Conservation (phyloP, 2,329 filamentous ascomycete genomes). For the Hypoxylon sp. region DNA sequence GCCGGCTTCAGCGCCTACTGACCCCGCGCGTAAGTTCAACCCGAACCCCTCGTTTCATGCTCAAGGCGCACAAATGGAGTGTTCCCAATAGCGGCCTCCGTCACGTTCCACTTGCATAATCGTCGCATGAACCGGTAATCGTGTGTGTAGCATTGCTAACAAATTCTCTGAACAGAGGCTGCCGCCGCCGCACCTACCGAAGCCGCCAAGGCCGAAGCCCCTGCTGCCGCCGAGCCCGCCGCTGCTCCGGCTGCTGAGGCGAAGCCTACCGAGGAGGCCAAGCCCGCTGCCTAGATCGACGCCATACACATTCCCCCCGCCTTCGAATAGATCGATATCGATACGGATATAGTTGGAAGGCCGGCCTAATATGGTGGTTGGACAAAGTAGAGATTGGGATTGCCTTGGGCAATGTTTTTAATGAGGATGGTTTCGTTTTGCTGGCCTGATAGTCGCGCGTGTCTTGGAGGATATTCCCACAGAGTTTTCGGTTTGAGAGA, state of each 20-base stretch:
- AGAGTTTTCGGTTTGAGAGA: conserved; percentile 48
- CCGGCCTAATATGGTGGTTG: conserved; percentile 35
- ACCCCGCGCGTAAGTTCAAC: conserved; percentile 38
- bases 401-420: conserved; percentile 28
- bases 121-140: conserved; percentile 11
- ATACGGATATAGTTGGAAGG: conserved; percentile 32
- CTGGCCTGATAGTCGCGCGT: conserved; percentile 19
- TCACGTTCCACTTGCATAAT: conserved; percentile 24
- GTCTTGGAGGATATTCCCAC: conserved; percentile 44
- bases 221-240: conserved; percentile 34
- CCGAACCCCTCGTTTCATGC: conserved; percentile 29
- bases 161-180: conserved; percentile 40
- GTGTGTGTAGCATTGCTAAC: conserved; percentile 30
- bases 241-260: conserved; percentile 48
- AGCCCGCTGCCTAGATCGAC: conserved; percentile 46
- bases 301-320: conserved; percentile 32
- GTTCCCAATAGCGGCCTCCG: conserved; percentile 19
- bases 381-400: conserved; percentile 32
- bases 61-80: conserved; percentile 22
- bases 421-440: conserved; percentile 27
- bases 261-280: conserved; percentile 43
- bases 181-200: conserved; percentile 24
- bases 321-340: conserved; percentile 16
- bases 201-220: conserved; percentile 33
- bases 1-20: conserved; percentile 33